Evolutionary conservation across 352 stramenopile species (phyloP), one percentile per base, ranked within the genome.

Genomic region (Blastocystis sp.): DNA sequence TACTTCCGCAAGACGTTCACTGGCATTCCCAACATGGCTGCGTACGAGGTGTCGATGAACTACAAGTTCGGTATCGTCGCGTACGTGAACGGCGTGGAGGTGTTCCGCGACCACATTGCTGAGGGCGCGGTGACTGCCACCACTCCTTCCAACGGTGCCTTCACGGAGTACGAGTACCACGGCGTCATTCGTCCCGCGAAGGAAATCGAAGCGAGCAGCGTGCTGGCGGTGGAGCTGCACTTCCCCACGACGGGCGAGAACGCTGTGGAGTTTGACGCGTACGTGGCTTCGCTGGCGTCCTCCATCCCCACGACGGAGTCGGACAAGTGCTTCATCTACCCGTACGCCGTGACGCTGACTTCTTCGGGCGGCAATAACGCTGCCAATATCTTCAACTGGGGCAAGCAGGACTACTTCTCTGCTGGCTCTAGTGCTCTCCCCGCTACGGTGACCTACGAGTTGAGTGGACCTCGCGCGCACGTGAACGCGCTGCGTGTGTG

Each of bases 221-320:
- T 80, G 13, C 24, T 80, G 41, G 35, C 69, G 9, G 69, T 80
- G 45, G 69, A 80, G 29, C 24, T 80, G 35, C 69, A 80, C 45
- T 55, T 55, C 45, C 45, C 45, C 45, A 19, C 45, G 6, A 16
- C 45, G 9, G 45, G 45, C 45, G 45, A 55, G 45, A 55, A 55
- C 16, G 45, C 45, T 16, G 45, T 55, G 45, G 45, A 55, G 45
- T 55, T 55, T 16, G 45, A 55, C 45, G 45, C 45, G 6, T 55
- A 19, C 45, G 45, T 55, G 45, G 45, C 45, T 6, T 6, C 45
- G 45, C 45, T 55, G 45, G 45, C 45, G 9, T 55, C 45, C 45
- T 55, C 45, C 45, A 55, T 55, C 45, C 45, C 45, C 16, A 16
- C 16, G 6, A 55, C 45, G 9, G 45, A 55, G 45, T 19, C 45